Conservation (phyloP, 805 yeast species). For the Komagataella populi region DNA sequence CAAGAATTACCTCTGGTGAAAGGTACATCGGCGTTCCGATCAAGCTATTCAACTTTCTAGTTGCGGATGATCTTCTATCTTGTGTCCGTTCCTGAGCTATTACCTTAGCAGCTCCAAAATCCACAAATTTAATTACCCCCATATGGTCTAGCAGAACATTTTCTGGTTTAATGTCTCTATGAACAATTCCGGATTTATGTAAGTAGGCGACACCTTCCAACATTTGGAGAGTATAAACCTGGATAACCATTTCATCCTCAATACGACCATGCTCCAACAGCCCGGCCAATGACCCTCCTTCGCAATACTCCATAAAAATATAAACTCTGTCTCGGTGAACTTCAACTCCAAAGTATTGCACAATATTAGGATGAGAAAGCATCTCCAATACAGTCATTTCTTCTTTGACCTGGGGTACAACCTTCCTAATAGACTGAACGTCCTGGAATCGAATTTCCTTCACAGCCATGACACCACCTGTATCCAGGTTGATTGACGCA, state of each 20-base stretch:
- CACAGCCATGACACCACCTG: conserved; percentile 95
- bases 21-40: conserved; percentile 98
- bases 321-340: conserved; percentile 93
- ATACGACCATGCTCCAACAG: conserved; percentile 84
- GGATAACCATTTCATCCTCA: conserved; percentile 88
- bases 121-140: conserved; percentile 91
- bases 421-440: conserved; percentile 66
- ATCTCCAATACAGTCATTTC: conserved; percentile 95
- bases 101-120: conserved; percentile 95
- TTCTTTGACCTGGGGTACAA: conserved; percentile 82
- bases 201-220: conserved; percentile 90
- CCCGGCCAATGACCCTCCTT: conserved; percentile 85
- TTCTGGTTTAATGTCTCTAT: conserved; percentile 93
- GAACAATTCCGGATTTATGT: conserved; percentile 92
- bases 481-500: conserved; percentile 84
- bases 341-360: conserved; percentile 93
- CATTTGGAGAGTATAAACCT: conserved; percentile 82
- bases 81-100: conserved; percentile 47
- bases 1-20: conserved; percentile 95
- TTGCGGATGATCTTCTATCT: conserved; percentile 6
- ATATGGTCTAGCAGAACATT: conserved; percentile 80
- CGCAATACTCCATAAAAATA: conserved; percentile 95
- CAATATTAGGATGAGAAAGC: conserved; percentile 92
- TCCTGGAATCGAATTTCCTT: conserved; percentile 90
- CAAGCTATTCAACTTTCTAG: conserved; percentile 28